Percentiles rank a stretch among this genome's conserved stretches.
phyloP scores from a whole-genome alignment of 768 basidiomycete species.

The Suillus plorans region DNA sequence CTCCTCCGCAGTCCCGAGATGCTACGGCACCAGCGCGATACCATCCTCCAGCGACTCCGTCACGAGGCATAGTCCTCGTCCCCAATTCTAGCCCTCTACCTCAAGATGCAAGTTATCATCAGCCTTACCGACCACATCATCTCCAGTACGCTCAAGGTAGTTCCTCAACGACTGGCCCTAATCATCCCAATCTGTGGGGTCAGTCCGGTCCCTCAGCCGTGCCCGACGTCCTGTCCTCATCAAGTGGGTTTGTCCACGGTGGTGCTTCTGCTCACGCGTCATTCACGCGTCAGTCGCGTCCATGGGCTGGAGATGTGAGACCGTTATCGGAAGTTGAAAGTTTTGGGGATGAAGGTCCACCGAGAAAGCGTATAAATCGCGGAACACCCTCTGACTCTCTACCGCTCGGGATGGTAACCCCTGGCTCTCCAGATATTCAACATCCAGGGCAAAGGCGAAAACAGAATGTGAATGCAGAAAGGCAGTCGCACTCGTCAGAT shows the following conservation, averaged over 20 bases:
- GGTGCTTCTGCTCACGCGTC: constrained; percentile 49
- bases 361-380: constrained; percentile 68
- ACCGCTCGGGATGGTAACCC: constrained; percentile 22
- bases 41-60: constrained; percentile 48
- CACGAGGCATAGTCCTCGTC: constrained; percentile 62
- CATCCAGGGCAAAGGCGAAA: constrained; percentile 51
- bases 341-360: constrained; percentile 55
- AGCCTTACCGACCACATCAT: constrained; percentile 38
- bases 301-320: constrained; percentile 37
- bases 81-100: constrained; percentile 71
- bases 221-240: constrained; percentile 56
- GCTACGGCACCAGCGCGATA: constrained; percentile 65
- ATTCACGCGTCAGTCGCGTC: constrained; percentile 40
- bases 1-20: constrained; percentile 73
- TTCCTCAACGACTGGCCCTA: constrained; percentile 40
- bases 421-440: constrained; percentile 61
- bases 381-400: constrained; percentile 42
- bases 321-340: constrained; percentile 39
- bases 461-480: constrained; percentile 35
- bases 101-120: constrained; percentile 38
- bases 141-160: constrained; percentile 42
- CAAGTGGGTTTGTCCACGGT: constrained; percentile 56
- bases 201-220: constrained; percentile 32
- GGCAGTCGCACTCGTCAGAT: constrained; percentile 63
- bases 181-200: constrained; percentile 37